Evolutionary conservation across 2,329 filamentous ascomycete species (phyloP).

Genomic region (Coniochaeta prunicola): DNA sequence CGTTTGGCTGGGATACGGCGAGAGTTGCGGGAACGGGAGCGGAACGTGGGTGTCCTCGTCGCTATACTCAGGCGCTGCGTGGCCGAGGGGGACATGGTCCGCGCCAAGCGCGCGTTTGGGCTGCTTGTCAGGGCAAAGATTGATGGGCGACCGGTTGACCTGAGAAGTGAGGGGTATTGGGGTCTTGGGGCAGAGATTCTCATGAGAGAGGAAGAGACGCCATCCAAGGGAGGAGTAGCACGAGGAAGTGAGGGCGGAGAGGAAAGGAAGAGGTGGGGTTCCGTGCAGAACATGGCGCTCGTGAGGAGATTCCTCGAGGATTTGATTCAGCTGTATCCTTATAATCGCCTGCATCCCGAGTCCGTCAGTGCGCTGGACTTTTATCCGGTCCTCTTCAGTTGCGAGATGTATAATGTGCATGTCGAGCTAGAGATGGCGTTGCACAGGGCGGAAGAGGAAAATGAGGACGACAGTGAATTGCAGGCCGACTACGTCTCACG

Average conservation of each 20-base stretch:
- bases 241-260: conserved; percentile 8
- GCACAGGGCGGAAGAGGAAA: conserved; percentile 22
- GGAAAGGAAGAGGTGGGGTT: conserved; percentile 29
- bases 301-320: conserved; percentile 63
- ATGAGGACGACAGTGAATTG: conserved; percentile 10
- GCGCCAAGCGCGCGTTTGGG: conserved; percentile 69
- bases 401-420: conserved; percentile 72
- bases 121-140: conserved; percentile 56
- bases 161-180: conserved; percentile 67
- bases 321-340: conserved; percentile 70
- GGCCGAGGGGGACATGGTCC: conserved; percentile 59
- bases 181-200: conserved; percentile 79
- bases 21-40: conserved; percentile 16
- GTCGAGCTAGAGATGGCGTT: conserved; percentile 45
- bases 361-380: conserved; percentile 65
- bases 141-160: conserved; percentile 52
- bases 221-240: conserved; percentile 1
- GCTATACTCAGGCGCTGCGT: conserved; percentile 68
- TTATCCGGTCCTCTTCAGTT: conserved; percentile 70
- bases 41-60: conserved; percentile 60
- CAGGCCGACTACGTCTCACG: conserved; percentile 14
- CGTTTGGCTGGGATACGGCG: conserved; percentile 24
- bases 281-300: conserved; percentile 34
- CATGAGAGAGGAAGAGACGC: conserved; percentile 42
- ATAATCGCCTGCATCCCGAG: conserved; percentile 52